Conservation (phyloP, 2,329 filamentous ascomycete genomes). For the Helotiales sp. region DNA sequence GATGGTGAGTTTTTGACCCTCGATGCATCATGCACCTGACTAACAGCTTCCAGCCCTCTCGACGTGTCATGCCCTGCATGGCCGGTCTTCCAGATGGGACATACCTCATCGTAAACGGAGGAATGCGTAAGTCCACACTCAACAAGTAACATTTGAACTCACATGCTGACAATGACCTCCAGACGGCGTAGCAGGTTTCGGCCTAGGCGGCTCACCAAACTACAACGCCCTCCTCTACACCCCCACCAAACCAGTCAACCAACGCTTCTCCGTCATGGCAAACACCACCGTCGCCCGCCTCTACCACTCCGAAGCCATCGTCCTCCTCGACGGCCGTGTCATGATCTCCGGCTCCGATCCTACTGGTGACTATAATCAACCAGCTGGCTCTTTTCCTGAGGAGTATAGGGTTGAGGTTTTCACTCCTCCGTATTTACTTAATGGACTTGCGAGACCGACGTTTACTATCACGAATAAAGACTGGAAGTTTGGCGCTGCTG, state of each 20-base stretch:
- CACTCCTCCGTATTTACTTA: conserved; percentile 60
- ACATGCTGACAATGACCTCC: not conserved
- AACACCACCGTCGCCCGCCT: conserved; percentile 64
- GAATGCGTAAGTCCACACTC: conserved; percentile 35
- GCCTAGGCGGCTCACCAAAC: conserved; percentile 58
- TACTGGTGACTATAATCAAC: conserved; percentile 38
- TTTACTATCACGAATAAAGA: conserved; percentile 55
- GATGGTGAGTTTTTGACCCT: conserved; percentile 44
- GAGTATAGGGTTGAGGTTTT: conserved; percentile 68
- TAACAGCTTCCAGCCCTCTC: conserved; percentile 50
- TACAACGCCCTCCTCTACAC: conserved; percentile 64
- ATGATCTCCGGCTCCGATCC: conserved; percentile 60
- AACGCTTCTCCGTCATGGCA: conserved; percentile 60
- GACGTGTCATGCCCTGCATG: conserved; percentile 64
- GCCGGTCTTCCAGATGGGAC: conserved; percentile 64
- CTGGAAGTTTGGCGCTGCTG: conserved; percentile 45
- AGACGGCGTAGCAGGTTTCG: conserved; percentile 62
- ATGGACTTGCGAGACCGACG: conserved; percentile 49
- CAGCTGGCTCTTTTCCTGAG: conserved; percentile 46
- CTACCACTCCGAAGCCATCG: conserved; percentile 65
- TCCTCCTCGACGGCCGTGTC: conserved; percentile 63
- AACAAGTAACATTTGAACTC: not conserved
- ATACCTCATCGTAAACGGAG: conserved; percentile 64
- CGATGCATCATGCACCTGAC: conserved; percentile 37
- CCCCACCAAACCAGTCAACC: conserved; percentile 52